Evolutionary conservation across 805 yeast species (phyloP).

Genomic region (Maudiozyma barnettii): DNA sequence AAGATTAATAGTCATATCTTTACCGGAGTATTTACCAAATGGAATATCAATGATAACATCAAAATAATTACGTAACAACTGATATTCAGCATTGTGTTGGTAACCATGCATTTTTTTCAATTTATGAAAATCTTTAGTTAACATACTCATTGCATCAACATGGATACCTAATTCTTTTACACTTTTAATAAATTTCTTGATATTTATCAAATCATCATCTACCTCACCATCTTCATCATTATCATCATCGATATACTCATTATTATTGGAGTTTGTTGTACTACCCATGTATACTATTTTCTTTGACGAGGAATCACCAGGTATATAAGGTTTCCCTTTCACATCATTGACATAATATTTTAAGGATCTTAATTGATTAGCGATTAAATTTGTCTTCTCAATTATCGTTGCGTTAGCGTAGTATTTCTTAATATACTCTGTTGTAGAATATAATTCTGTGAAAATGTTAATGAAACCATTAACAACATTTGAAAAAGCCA

Average conservation of each 20-base stretch:
- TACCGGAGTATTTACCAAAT: conserved; percentile 73
- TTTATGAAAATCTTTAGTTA: conserved; percentile 78
- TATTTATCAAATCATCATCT: conserved; percentile 73
- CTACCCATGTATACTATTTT: not conserved
- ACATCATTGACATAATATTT: conserved; percentile 41
- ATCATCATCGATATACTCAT: conserved; percentile 7
- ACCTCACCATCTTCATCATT: conserved; percentile 32
- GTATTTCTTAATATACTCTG: conserved; percentile 37
- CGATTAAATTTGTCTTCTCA: conserved; percentile 46
- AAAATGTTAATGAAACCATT: conserved; percentile 33
- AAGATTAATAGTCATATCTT: conserved; percentile 63
- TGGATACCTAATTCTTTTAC: conserved; percentile 65
- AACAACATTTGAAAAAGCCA: conserved; percentile 28
- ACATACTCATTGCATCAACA: conserved; percentile 72
- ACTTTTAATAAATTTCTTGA: conserved; percentile 71
- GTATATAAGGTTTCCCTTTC: conserved; percentile 21
- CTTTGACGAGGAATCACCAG: not conserved
- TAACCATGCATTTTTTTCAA: conserved; percentile 54
- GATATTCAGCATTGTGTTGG: conserved; percentile 80
- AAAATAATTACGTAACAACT: conserved; percentile 78
- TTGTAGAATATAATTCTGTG: conserved; percentile 27
- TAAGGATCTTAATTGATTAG: conserved; percentile 45
- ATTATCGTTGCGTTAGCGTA: conserved; percentile 40
- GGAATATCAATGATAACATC: conserved; percentile 94
- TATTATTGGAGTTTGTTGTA: not conserved